A percentile compares a stretch with the other conserved stretches of the same genome.
Conservation (phyloP, 2,329 filamentous ascomycete genomes). For the Claviceps digitariae region DNA sequence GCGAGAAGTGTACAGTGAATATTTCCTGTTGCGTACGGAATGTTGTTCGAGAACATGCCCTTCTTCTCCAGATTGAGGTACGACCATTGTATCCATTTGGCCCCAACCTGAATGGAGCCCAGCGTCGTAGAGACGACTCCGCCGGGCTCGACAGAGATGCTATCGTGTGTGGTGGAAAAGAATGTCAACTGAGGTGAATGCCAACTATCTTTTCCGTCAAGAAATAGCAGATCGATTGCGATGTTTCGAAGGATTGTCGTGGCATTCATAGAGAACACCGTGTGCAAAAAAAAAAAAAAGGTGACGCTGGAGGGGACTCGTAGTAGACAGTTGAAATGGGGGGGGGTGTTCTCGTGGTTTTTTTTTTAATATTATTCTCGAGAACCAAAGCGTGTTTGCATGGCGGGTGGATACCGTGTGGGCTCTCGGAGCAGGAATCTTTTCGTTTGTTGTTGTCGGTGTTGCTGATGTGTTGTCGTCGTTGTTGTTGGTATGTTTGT, state of each 20-base stretch:
- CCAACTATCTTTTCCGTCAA: neutral
- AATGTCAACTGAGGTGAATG: neutral
- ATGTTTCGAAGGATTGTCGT: neutral
- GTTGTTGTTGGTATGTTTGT: too few relatives aligned
- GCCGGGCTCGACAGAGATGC: conserved; percentile 7
- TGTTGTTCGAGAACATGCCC: conserved; percentile 5
- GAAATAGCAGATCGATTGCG: neutral
- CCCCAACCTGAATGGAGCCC: conserved; percentile 7
- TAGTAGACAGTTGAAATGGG: neutral
- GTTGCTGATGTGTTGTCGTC: neutral
- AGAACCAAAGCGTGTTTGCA: neutral
- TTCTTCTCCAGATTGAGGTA: conserved; percentile 7
- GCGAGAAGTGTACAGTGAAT: conserved; percentile 12
- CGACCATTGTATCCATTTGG: conserved; percentile 12
- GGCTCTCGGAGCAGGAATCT: neutral
- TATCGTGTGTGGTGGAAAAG: neutral
- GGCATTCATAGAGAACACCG: neutral
- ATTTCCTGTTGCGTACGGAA: conserved; percentile 9
- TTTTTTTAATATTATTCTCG: neutral
- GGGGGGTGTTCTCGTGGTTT: neutral
- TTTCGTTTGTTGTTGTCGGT: neutral
- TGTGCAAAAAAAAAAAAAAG: neutral
- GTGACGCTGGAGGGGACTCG: too few relatives aligned
- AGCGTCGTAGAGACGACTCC: conserved; percentile 6
- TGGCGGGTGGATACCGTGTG: neutral